Evolutionary conservation across 1,284 basidiomycete species (phyloP).

Genomic region (Thelephora terrestris): DNA sequence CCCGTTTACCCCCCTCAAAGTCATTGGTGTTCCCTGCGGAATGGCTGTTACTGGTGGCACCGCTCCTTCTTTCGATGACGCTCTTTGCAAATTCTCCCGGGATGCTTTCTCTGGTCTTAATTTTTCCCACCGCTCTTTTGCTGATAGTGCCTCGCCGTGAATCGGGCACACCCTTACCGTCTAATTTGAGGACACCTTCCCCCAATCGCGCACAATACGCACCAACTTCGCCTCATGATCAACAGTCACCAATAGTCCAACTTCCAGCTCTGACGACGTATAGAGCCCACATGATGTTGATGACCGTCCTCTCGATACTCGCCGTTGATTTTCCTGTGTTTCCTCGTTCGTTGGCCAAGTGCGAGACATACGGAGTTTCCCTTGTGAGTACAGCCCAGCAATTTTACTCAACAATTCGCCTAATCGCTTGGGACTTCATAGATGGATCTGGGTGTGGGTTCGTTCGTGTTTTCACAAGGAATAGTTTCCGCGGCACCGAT

Average conservation of each 20-base stretch:
- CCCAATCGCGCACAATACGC: slow-evolving; percentile 10
- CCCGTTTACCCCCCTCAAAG: slow-evolving; percentile 31
- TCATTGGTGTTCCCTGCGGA: slow-evolving; percentile 40
- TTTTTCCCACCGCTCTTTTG: slow-evolving; percentile 33
- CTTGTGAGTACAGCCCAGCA: slow-evolving; percentile 44
- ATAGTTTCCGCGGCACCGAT: slow-evolving; percentile 77
- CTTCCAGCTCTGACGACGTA: slow-evolving; percentile 80
- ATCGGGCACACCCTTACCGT: slow-evolving; percentile 40
- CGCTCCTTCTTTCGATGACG: slow-evolving; percentile 75
- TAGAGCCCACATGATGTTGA: slow-evolving; percentile 90
- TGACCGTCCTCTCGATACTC: slow-evolving; percentile 87
- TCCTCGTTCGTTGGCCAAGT: slow-evolving; percentile 83
- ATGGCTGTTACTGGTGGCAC: slow-evolving; percentile 60
- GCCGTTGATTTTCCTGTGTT: slow-evolving; percentile 96
- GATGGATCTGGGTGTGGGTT: slow-evolving; percentile 98
- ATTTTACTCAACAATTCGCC: neutral
- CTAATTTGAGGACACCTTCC: slow-evolving; percentile 19
- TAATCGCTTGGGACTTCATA: slow-evolving; percentile 22
- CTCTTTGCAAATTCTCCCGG: slow-evolving; percentile 52
- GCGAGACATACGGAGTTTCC: slow-evolving; percentile 90
- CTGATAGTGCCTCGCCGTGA: slow-evolving; percentile 34
- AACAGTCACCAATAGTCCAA: slow-evolving; percentile 22
- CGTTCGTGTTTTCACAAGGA: slow-evolving; percentile 93
- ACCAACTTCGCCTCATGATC: neutral
- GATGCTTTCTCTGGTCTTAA: slow-evolving; percentile 40